Percentiles rank a stretch among this genome's conserved stretches.
These are phyloP conservation scores for Periconia digitata DNA, from an alignment of 2,329 filamentous ascomycete genomes.

Conservation along the genomic window DNA sequence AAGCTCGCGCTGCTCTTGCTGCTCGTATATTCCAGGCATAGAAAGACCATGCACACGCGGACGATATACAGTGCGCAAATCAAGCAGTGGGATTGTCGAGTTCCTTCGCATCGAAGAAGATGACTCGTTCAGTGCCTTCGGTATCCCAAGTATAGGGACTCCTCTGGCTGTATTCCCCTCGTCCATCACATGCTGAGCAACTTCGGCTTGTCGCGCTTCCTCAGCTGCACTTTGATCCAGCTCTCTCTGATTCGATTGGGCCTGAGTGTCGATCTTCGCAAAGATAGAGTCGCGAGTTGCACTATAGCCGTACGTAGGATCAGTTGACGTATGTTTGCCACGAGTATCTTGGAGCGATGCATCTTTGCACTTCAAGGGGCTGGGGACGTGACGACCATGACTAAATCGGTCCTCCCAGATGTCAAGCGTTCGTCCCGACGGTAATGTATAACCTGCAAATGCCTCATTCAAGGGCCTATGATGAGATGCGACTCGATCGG, in stretches of 20 bases:
- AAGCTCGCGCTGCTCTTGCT: slow-evolving; percentile 24
- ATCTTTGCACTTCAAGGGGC: background rate
- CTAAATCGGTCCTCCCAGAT: background rate
- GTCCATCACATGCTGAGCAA: background rate
- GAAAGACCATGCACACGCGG: slow-evolving; percentile 13
- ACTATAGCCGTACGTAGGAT: background rate
- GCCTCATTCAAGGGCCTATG: background rate
- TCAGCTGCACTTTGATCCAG: background rate
- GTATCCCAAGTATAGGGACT: background rate
- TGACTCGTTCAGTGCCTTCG: background rate
- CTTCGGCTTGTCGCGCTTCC: background rate
- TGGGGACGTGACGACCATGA: background rate
- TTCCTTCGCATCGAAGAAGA: slow-evolving; percentile 6
- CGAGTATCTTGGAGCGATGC: too few species aligned
- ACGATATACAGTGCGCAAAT: slow-evolving; percentile 3
- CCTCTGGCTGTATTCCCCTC: background rate
- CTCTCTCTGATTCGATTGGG: too few species aligned
- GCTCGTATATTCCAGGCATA: slow-evolving; percentile 28
- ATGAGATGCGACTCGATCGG: slow-evolving; percentile 12
- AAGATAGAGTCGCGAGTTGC: background rate
- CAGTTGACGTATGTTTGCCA: background rate
- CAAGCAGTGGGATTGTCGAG: slow-evolving; percentile 20
- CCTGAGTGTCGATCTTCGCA: too few species aligned
- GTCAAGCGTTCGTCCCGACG: background rate
- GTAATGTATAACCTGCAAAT: background rate